phyloP scores from a whole-genome alignment of 768 basidiomycete species.

The Pilatotrama ljubarskyi region DNA sequence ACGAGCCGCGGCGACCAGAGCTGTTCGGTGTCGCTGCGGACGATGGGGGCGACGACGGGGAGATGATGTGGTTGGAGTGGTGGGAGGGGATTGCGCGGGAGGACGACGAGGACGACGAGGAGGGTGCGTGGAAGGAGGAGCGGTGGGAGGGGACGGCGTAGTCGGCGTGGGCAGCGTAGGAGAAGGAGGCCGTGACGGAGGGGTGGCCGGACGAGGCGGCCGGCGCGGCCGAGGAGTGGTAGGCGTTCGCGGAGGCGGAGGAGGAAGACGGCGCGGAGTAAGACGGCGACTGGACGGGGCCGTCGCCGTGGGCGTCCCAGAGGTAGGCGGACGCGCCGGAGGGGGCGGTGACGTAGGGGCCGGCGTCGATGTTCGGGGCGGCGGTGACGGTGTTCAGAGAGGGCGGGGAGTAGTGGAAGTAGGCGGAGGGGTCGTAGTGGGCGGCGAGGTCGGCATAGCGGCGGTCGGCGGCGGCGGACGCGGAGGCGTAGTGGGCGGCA shows the following conservation, averaged over 20 bases:
- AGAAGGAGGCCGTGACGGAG: slow-evolving; percentile 10
- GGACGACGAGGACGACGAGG: not conserved
- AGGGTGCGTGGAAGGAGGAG: slow-evolving; percentile 1
- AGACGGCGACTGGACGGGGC: slow-evolving; percentile 13
- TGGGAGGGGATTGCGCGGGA: not conserved
- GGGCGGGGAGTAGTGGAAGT: slow-evolving; percentile 13
- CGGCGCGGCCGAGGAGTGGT: slow-evolving; percentile 1
- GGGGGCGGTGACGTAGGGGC: not conserved
- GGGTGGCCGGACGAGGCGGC: slow-evolving; percentile 6
- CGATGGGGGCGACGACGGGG: not conserved
- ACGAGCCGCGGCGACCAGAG: not conserved
- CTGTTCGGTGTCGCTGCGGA: not conserved
- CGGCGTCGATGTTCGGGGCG: not conserved
- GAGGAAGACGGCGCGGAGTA: slow-evolving; percentile 12
- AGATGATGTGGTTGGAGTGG: not conserved
- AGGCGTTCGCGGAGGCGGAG: slow-evolving; percentile 2
- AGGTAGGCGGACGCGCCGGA: slow-evolving; percentile 4
- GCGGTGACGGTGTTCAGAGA: slow-evolving; percentile 10
- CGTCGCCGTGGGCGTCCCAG: slow-evolving; percentile 11
- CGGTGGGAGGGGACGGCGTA: slow-evolving; percentile 6
- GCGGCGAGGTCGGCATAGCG: slow-evolving; percentile 12
- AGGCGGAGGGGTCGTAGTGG: slow-evolving; percentile 16
- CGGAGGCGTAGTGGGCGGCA: slow-evolving; percentile 14
- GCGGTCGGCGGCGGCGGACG: slow-evolving; percentile 5
- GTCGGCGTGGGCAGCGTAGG: slow-evolving; percentile 7